Evolutionary conservation across 2,329 filamentous ascomycete species (phyloP), one percentile per base, ranked within the genome.

Genomic region (Fusarium nygamai): DNA sequence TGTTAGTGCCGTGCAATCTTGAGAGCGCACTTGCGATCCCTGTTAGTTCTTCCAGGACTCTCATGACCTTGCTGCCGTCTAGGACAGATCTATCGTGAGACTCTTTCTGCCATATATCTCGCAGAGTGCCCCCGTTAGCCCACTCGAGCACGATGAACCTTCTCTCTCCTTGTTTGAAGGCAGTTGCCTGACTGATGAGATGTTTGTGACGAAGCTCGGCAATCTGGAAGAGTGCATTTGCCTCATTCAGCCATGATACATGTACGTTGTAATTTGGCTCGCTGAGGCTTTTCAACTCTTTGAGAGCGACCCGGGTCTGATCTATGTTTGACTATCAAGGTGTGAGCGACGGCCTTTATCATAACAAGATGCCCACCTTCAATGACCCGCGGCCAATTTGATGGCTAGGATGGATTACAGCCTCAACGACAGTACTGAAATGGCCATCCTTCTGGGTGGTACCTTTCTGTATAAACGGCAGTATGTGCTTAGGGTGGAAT

Each of bases 131-230:
- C 2, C 64, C 71, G 7, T 74, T 14, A 20, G 71, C 68, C 71
- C 71, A 75, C 27, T 74, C 71, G 16, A 64, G 71, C 50, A 75
- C 29, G 8, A 75, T 74, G 22, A 61, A 72, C 14, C 65, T 44
- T 8, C 38, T 61, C 5, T 47, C 34, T 2, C 41, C 47, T 0
- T 36, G 43, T 10, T 41, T 74, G 12, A 74, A 74, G 27, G 72
- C 65, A 13, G 67, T 66, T 0, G 67, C 68, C 6, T 53, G 51
- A 24, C 47, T 62, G 19, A 74, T 63, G 17, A 75, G 39, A 20
- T 75, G 72, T 7, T 39, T 64, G 27, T 69, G 43, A 11, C 39
- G 19, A 24, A 72, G 44, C 19, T 36, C 34, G 9, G 51, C 62
- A 46, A 74, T 72, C 20, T 67, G 48, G 27, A 57, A 39, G 4